Evolutionary conservation across 768 basidiomycete genomes (phyloP), one percentile per base, ranked within the genome.

Genomic region (Polyporus arcularius): DNA sequence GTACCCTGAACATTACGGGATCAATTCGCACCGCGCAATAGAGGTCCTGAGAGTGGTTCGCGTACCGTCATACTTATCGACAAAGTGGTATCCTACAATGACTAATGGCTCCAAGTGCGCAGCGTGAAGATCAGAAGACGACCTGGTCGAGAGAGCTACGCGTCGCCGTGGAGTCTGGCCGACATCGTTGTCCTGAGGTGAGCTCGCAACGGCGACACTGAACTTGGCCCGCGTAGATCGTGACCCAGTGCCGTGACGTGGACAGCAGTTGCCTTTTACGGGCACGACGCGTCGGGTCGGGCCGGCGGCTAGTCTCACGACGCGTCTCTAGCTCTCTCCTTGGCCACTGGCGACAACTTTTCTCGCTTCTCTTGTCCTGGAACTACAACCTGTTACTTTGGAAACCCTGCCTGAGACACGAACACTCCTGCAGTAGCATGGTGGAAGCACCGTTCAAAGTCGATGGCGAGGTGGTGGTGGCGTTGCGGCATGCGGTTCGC

Each of bases 401-500:
- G 21, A 26, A 26, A 26, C 21, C 21, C 21, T 26, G 21, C 14
- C 14, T 47, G 12, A 10, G 14, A 47, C 18, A 7, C 30, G 47
- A 49, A 15, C 28, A 51, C 28, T 10, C 5, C 16, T 31, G 48
- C 30, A 31, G 49, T 8, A 30, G 12, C 14, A 63, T 63, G 61
- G 31, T 53, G 21, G 61, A 63, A 8, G 16, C 47, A 10, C 9
- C 30, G 6, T 55, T 55, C 53, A 58, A 57, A 32, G 76, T 86
- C 51, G 83, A 88, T 67, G 63, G 65, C n/a, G 78, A 80, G 42
- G 78, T 83, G 53, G 75, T 85, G n/a, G 73, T 75, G 18, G 85
- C 85, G 26, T 69, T 94, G 54, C 79, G 87, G 30, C 72, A 71
- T 42, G 85, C 91, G 5, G 80, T 88, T 57, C 83, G 80, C 60